Evolutionary conservation across 2,329 filamentous ascomycete genomes (phyloP).

Genomic region (Penicillium italicum): DNA sequence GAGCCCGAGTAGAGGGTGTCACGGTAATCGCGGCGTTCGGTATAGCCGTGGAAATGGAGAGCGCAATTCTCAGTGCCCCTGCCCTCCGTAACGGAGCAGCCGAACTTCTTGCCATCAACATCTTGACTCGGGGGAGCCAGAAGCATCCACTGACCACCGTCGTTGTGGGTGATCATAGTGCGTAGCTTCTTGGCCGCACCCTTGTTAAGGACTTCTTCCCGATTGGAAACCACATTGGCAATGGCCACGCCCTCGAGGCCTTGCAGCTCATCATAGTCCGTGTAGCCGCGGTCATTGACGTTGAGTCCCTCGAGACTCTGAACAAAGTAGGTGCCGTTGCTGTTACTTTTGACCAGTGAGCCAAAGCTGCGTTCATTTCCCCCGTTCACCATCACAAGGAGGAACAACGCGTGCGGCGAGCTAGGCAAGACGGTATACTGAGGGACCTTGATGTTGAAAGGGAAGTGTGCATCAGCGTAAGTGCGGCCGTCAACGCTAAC

Average conservation of each 20-base stretch:
- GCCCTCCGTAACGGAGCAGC: conserved; percentile 61
- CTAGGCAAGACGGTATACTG: conserved; percentile 93
- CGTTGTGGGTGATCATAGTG: conserved; percentile 93
- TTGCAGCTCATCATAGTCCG: conserved; percentile 94
- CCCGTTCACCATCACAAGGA: conserved; percentile 81
- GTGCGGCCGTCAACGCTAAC: conserved; percentile 78
- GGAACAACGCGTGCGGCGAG: conserved; percentile 87
- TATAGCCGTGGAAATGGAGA: conserved; percentile 92
- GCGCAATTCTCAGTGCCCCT: conserved; percentile 63
- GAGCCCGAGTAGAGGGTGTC: conserved; percentile 86
- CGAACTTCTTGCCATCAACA: conserved; percentile 66
- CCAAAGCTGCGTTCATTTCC: conserved; percentile 67
- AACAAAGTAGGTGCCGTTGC: conserved; percentile 93
- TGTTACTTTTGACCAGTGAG: conserved; percentile 95
- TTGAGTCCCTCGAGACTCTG: conserved; percentile 79
- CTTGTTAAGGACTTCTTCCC: conserved; percentile 57
- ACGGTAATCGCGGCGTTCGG: conserved; percentile 74
- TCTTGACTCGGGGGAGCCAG: conserved; percentile 70
- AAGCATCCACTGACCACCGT: conserved; percentile 81
- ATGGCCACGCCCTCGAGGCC: conserved; percentile 86
- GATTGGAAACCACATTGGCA: conserved; percentile 80
- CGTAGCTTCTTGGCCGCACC: conserved; percentile 74
- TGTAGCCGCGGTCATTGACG: conserved; percentile 69
- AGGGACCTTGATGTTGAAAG: conserved; percentile 73
- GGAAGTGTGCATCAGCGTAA: conserved; percentile 83